These are phyloP conservation scores for Xylaria sp. DNA, from an alignment of 2,329 filamentous ascomycete species.

Conservation along the genomic window DNA sequence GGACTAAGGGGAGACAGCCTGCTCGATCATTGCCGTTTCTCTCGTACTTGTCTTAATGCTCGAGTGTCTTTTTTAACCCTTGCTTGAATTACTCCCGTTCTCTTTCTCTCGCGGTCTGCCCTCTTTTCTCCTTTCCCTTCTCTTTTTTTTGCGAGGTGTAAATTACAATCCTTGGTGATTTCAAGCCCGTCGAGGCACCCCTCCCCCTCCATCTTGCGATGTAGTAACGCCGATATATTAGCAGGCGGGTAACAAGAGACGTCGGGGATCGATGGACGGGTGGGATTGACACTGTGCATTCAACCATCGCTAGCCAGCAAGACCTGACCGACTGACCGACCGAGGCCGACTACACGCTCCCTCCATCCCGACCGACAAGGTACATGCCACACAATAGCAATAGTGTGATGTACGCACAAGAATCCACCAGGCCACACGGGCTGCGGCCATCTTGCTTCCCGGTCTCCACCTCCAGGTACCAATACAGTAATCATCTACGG, in stretches of 20 bases:
- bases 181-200: background rate
- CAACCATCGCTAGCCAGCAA: background rate
- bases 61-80: background rate
- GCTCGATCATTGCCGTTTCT: background rate
- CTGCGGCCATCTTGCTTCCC: slow-evolving; percentile 31
- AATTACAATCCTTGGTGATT: background rate
- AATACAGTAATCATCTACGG: slow-evolving; percentile 30
- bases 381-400: background rate
- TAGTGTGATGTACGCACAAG: slow-evolving; percentile 8
- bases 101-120: background rate
- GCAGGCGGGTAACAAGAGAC: background rate
- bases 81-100: background rate
- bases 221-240: background rate
- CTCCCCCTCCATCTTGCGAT: background rate
- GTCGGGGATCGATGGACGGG: background rate
- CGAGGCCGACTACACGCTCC: slow-evolving; percentile 11
- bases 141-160: background rate
- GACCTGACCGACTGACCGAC: slow-evolving; percentile 18
- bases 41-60: background rate
- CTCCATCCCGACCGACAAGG: background rate
- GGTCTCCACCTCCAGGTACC: slow-evolving; percentile 22
- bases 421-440: slow-evolving; percentile 30
- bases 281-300: slow-evolving; percentile 2
- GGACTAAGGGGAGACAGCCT: background rate
- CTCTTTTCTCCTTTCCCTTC: background rate